Conservation (phyloP, 257 asterid genomes). For the Verbena officinalis region DNA sequence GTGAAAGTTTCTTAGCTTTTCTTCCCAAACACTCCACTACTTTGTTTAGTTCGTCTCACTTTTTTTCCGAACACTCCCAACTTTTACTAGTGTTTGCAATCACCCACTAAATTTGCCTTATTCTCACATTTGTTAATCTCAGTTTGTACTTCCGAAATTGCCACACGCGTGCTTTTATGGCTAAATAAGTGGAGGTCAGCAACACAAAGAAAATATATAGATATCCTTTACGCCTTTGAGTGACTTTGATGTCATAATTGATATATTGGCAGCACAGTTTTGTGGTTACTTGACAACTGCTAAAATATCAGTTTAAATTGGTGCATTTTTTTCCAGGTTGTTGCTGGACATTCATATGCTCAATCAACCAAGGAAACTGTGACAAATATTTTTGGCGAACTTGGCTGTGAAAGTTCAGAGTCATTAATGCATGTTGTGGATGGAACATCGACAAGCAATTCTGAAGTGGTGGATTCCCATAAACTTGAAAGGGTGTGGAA, state of each 20-base stretch:
- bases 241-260: slow-evolving; percentile 18
- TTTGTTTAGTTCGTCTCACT: no score
- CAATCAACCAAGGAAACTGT: slow-evolving; percentile 62
- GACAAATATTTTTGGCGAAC: slow-evolving; percentile 42
- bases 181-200: slow-evolving; percentile 15
- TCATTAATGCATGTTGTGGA: slow-evolving; percentile 44
- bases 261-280: slow-evolving; percentile 13
- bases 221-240: slow-evolving; percentile 18
- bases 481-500: slow-evolving; percentile 69
- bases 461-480: slow-evolving; percentile 35
- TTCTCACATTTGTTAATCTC: slow-evolving; percentile 24
- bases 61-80: no score
- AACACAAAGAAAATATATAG: slow-evolving; percentile 13
- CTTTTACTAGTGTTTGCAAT: no score
- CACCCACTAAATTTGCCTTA: slow-evolving; percentile 13
- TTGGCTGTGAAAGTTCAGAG: slow-evolving; percentile 46
- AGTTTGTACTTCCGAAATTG: slow-evolving; percentile 16
- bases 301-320: slow-evolving; percentile 4
- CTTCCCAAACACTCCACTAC: no score
- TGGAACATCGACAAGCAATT: slow-evolving; percentile 38
- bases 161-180: slow-evolving; percentile 4
- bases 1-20: no score
- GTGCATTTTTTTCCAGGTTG: slow-evolving; percentile 58
- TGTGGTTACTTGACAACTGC: slow-evolving; percentile 28
- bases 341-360: slow-evolving; percentile 68